phyloP scores from a whole-genome alignment of 2,329 filamentous ascomycete species.

The Aspergillus sp. region DNA sequence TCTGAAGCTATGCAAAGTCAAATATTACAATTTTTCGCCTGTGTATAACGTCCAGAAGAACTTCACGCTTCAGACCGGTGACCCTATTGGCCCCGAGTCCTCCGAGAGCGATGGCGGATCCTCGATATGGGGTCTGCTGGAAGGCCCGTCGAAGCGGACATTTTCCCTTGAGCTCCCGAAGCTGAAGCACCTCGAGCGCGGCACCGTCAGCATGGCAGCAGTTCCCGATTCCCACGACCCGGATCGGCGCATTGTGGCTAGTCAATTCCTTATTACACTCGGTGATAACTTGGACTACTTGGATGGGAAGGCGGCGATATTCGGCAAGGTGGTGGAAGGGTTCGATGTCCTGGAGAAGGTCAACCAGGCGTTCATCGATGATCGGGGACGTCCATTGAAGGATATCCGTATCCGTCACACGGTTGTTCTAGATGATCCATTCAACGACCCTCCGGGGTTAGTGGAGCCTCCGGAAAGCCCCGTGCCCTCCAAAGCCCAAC shows the following conservation, averaged over 20 bases:
- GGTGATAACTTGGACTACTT: slow-evolving; percentile 83
- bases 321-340: slow-evolving; percentile 90
- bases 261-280: slow-evolving; percentile 89
- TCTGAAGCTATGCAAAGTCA: slow-evolving; percentile 95
- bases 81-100: slow-evolving; percentile 80
- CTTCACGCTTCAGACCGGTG: slow-evolving; percentile 94
- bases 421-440: slow-evolving; percentile 84
- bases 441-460: slow-evolving; percentile 69
- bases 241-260: slow-evolving; percentile 73
- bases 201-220: slow-evolving; percentile 97
- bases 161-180: slow-evolving; percentile 82
- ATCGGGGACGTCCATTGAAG: slow-evolving; percentile 76
- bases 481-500: slow-evolving; percentile 70
- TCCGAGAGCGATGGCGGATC: slow-evolving; percentile 82
- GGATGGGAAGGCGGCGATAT: slow-evolving; percentile 89
- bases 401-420: slow-evolving; percentile 94
- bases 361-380: slow-evolving; percentile 80
- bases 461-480: slow-evolving; percentile 72
- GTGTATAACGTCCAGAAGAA: slow-evolving; percentile 86
- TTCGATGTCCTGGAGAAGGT: slow-evolving; percentile 92
- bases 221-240: slow-evolving; percentile 66
- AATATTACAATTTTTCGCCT: slow-evolving; percentile 97
- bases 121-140: slow-evolving; percentile 81
- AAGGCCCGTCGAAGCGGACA: slow-evolving; percentile 61
- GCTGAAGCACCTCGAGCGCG: slow-evolving; percentile 78